These are phyloP conservation scores for Kazachstania sp. DNA, from an alignment of 1,139 yeast species.

Conservation along the genomic window DNA sequence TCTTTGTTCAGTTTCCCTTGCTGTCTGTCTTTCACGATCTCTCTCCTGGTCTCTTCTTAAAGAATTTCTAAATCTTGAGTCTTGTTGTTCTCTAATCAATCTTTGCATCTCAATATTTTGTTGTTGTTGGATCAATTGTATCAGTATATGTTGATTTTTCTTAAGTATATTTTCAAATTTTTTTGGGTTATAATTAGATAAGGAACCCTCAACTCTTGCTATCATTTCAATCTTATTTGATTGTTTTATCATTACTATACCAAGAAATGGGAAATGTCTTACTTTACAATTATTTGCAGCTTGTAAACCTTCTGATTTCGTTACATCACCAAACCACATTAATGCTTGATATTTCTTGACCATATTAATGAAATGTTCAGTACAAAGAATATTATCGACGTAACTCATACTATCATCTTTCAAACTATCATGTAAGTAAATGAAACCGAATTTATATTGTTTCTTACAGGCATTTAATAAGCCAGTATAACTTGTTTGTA, in stretches of 20 bases:
- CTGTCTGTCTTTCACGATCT: slow-evolving; percentile 29
- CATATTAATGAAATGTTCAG: slow-evolving; percentile 44
- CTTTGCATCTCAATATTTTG: slow-evolving; percentile 55
- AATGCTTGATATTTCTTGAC: slow-evolving; percentile 44
- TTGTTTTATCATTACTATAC: slow-evolving; percentile 52
- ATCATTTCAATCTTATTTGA: slow-evolving; percentile 50
- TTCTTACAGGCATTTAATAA: slow-evolving; percentile 20
- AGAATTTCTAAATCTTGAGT: slow-evolving; percentile 65
- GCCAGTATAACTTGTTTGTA: slow-evolving; percentile 24
- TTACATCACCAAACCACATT: slow-evolving; percentile 85
- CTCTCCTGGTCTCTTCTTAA: slow-evolving; percentile 39
- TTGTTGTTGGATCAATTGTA: slow-evolving; percentile 50
- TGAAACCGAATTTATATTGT: slow-evolving; percentile 46
- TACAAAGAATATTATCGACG: slow-evolving; percentile 48
- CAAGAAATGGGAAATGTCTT: slow-evolving; percentile 73
- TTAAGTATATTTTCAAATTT: slow-evolving; percentile 38
- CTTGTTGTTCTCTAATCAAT: slow-evolving; percentile 63
- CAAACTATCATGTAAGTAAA: slow-evolving; percentile 66
- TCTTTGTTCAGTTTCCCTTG: slow-evolving; percentile 1
- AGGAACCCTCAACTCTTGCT: slow-evolving; percentile 60
- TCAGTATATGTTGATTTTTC: slow-evolving; percentile 54
- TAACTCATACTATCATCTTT: slow-evolving; percentile 55
- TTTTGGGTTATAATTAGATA: slow-evolving; percentile 22
- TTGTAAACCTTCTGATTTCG: slow-evolving; percentile 69
- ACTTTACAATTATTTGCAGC: slow-evolving; percentile 69